These are phyloP conservation scores for Penicillium sp. DNA, from an alignment of 2,329 filamentous ascomycete species.

Conservation along the genomic window DNA sequence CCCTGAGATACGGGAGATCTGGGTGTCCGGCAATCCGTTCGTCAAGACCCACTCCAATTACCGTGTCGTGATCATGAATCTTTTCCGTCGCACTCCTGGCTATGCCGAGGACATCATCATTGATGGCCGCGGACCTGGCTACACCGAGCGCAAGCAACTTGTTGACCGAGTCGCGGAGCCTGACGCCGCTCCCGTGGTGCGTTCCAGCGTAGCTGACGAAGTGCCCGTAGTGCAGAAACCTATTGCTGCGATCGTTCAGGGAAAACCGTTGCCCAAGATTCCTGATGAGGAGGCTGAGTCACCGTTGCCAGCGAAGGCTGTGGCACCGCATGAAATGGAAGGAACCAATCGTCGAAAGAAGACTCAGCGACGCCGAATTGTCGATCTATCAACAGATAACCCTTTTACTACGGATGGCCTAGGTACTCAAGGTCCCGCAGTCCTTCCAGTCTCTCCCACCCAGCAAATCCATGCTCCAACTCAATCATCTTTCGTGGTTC, in stretches of 20 bases:
- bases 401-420: conserved; percentile 31
- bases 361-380: conserved; percentile 56
- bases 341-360: conserved; percentile 47
- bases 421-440: conserved; percentile 27
- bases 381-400: conserved; percentile 55
- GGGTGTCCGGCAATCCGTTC: conserved; percentile 89
- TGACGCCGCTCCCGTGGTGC: conserved; percentile 74
- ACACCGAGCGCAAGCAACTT: conserved; percentile 79
- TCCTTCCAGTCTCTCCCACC: conserved; percentile 30
- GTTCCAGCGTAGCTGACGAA: conserved; percentile 63
- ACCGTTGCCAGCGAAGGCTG: conserved; percentile 5
- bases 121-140: conserved; percentile 79
- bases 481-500: conserved; percentile 24
- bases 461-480: conserved; percentile 31
- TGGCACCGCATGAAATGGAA: conserved; percentile 26
- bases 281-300: conserved; percentile 15
- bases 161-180: conserved; percentile 77
- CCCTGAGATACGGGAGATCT: conserved; percentile 88
- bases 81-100: conserved; percentile 86
- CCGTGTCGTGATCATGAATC: conserved; percentile 88
- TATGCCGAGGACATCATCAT: conserved; percentile 89
- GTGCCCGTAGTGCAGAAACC: conserved; percentile 68
- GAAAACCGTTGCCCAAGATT: conserved; percentile 9
- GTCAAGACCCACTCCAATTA: conserved; percentile 82
- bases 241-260: conserved; percentile 15